Base-by-base conservation (phyloP, 1,284 basidiomycete genomes). In the Malassezia globosa region DNA sequence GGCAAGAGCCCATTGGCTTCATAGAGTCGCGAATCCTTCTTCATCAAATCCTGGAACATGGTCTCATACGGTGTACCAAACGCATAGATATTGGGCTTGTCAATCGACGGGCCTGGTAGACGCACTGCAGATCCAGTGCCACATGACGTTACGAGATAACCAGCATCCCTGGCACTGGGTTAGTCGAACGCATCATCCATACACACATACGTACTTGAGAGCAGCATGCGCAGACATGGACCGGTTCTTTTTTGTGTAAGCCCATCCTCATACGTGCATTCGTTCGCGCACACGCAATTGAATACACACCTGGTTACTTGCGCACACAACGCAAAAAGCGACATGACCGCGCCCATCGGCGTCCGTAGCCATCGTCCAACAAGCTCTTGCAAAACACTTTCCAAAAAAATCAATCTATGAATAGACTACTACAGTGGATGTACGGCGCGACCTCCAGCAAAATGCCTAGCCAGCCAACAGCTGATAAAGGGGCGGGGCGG, bases 181-280 rank as follows among this genome's bases (percentile, higher is more conserved):
- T 24, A 42, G 35, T 3, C 24, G 37, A n/a, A n/a, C n/a, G n/a
- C n/a, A n/a, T n/a, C n/a, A n/a, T n/a, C n/a, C n/a, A n/a, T n/a
- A 11, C 18, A 29, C 18, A 14, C n/a, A n/a, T 19, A 48, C 56
- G 46, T 45, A 45, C 33, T 83, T 76, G 36, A 99, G 75, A 8
- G 94, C 87, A 64, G 83, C 80, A 71, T 99, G 94, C 0, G 88
- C 94, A 72, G 96, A 92, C 94, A 99, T 99, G 1, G 90, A 96
- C 27, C 94, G 83, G 72, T 99, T 99, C 86, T 97, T 14, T 72
- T n/a, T n/a, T n/a, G n/a, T n/a, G n/a, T n/a, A n/a, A n/a, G n/a
- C n/a, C n/a, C n/a, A n/a, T n/a, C n/a, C n/a, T n/a, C n/a, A n/a
- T n/a, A n/a, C n/a, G n/a, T n/a, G 66, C 8, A n/a, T 37, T 14